Evolutionary conservation across 805 yeast species (phyloP), one percentile per base, ranked within the genome.

Genomic region (Spathaspora arborariae): DNA sequence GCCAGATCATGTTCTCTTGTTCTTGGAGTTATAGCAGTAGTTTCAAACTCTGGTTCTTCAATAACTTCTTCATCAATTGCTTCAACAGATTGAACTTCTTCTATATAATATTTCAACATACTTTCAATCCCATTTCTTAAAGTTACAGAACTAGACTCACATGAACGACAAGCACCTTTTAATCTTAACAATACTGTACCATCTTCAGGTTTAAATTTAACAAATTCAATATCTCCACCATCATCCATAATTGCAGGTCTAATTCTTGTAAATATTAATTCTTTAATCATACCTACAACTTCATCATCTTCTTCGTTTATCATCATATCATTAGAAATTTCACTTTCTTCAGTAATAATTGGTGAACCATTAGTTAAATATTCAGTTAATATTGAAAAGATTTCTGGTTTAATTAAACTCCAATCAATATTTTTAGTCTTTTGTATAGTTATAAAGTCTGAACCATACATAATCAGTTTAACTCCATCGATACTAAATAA

Each of bases 401-500:
- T 80, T 57, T 82, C 87, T 0, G 88, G 88, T 60, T 83, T 83
- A 44, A 83, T 64, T 19, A 81, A 57, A 41, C 79, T 62, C 89
- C 89, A 83, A 42, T 73, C 66, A 21, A 76, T 72, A 53, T 77
- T 80, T 18, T 39, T 63, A 18, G 64, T 59, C 63, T 88, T 88
- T 57, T 86, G 92, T 15, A 89, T 79, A 0, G 96, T 89, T 51
- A 89, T 84, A 63, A 90, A 89, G 63, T 89, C 84, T 3, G 84
- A 74, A 2, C 96, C 96, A 58, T 87, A 81, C 84, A 89, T 78
- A 44, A 89, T 81, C 1, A 89, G 76, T 39, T 75, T 75, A 34
- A 89, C 79, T 3, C 96, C 96, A 56, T 88, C 94, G 2, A 88
- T 72, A 6, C 83, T 73, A 56, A 88, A 84, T 42, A 88, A 69